Base-by-base conservation (phyloP, 228 moss, liverwort and hornwort genomes). In the Sphagnum fallax region DNA sequence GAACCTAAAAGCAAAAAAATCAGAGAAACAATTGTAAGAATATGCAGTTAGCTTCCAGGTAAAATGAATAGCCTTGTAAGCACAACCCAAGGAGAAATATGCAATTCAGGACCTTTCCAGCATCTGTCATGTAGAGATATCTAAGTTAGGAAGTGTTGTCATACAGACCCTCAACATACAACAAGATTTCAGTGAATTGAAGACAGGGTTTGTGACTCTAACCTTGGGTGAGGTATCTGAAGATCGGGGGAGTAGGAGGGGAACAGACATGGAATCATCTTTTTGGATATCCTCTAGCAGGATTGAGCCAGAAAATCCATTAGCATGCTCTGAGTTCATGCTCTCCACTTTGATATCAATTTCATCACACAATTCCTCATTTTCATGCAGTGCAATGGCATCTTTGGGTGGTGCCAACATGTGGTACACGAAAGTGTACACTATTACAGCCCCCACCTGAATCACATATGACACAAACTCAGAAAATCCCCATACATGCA, bases 381-480 rank as follows among this genome's bases (percentile, higher is more conserved):
- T 8, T 12, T 8, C 55, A 12, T 8, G 1, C 55, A 2, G 1
- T 8, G 55, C 8, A 12, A 12, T 55, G 55, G 12, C 55, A 8
- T 55, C 55, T n/a, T 8, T 71, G 18, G 85, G 85, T 11, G 85
- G 85, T 14, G 74, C 79, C 63, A 85, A 67, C 79, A 79, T 79
- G 64, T 71, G 71, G 65, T 85, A 82, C 52, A 70, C 85, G 65
- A 76, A 79, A 48, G 85, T 85, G 66, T 85, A 85, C 60, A 85
- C 85, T 49, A 85, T 78, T 48, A 85, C 74, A 4, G 85, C 85
- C 16, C 85, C 85, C 59, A 85, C 79, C 85, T 85, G 73, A 6
- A 59, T 6, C 16, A 8, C 55, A 55, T 55, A 32, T 32, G 32
- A 32, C 32, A 32, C 32, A 32, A 32, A 32, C 32, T 32, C 32